These are phyloP conservation scores for Ephemerocybe angulata DNA, from an alignment of 768 basidiomycete species.

Conservation along the genomic window DNA sequence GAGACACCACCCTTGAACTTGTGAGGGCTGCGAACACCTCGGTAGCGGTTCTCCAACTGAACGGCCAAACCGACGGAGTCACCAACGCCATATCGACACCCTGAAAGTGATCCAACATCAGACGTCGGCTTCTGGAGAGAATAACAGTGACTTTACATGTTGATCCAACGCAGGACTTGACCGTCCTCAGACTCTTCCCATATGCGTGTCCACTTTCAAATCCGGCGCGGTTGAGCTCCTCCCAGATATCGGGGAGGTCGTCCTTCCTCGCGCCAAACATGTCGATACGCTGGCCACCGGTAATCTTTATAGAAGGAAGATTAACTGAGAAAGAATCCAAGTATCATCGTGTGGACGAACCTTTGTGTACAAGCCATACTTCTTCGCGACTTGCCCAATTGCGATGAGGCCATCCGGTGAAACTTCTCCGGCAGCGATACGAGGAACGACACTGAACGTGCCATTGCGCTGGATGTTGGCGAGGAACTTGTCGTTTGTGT, in stretches of 20 bases:
- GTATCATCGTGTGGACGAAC: slow-evolving; percentile 20
- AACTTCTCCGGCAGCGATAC: slow-evolving; percentile 66
- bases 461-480: slow-evolving; percentile 73
- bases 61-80: slow-evolving; percentile 75
- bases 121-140: background rate
- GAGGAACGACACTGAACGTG: slow-evolving; percentile 69
- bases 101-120: slow-evolving; percentile 4
- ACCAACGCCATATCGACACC: slow-evolving; percentile 70
- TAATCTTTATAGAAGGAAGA: slow-evolving; percentile 12
- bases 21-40: slow-evolving; percentile 65
- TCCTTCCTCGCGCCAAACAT: slow-evolving; percentile 68
- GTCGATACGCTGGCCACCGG: slow-evolving; percentile 57
- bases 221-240: slow-evolving; percentile 57
- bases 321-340: slow-evolving; percentile 2
- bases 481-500: slow-evolving; percentile 67
- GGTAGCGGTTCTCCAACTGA: slow-evolving; percentile 67
- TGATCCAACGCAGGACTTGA: slow-evolving; percentile 76
- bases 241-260: slow-evolving; percentile 67
- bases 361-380: slow-evolving; percentile 64
- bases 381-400: slow-evolving; percentile 62
- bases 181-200: slow-evolving; percentile 65
- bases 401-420: slow-evolving; percentile 64
- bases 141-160: slow-evolving; percentile 30
- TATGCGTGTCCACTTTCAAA: slow-evolving; percentile 79
- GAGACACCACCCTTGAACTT: slow-evolving; percentile 76